These are phyloP conservation scores for Suillus subluteus DNA, from an alignment of 768 basidiomycete genomes.

Conservation along the genomic window DNA sequence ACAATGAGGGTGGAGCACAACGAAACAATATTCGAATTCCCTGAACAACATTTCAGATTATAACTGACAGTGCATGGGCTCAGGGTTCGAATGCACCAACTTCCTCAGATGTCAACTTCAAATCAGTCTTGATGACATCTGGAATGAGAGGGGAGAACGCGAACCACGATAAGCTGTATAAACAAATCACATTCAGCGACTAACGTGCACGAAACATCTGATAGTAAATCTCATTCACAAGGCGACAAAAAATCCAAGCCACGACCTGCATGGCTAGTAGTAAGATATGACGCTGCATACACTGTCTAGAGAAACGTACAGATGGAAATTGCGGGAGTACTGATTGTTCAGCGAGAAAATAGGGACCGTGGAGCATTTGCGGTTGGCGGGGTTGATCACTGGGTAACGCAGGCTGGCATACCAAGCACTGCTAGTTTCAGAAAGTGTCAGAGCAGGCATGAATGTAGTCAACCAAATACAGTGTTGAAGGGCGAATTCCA, in stretches of 20 bases:
- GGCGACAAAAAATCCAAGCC: constrained; percentile 55
- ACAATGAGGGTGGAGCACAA: constrained; percentile 52
- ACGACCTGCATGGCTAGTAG: constrained; percentile 26
- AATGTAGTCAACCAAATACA: not conserved
- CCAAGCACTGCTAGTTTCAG: not conserved
- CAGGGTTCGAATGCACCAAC: constrained; percentile 34
- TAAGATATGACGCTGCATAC: constrained; percentile 28
- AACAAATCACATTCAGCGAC: constrained; percentile 25
- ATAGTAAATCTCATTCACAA: constrained; percentile 30
- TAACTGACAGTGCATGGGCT: no score
- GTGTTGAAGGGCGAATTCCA: not conserved
- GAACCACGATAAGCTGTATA: constrained; percentile 49
- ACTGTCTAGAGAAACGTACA: constrained; percentile 31
- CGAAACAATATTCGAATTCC: constrained; percentile 54
- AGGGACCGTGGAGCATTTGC: constrained; percentile 55
- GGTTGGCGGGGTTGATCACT: constrained; percentile 51
- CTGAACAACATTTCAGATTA: constrained; percentile 17
- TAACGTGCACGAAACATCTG: constrained; percentile 5
- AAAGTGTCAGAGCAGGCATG: not conserved
- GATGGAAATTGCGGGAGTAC: constrained; percentile 54
- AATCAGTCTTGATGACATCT: constrained; percentile 55
- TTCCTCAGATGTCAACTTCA: constrained; percentile 49
- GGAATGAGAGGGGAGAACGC: constrained; percentile 65
- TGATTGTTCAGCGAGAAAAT: constrained; percentile 51
- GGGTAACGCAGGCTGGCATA: not conserved